These are phyloP conservation scores for Melanogaster broomeanus DNA, from an alignment of 768 basidiomycete species.

Conservation along the genomic window DNA sequence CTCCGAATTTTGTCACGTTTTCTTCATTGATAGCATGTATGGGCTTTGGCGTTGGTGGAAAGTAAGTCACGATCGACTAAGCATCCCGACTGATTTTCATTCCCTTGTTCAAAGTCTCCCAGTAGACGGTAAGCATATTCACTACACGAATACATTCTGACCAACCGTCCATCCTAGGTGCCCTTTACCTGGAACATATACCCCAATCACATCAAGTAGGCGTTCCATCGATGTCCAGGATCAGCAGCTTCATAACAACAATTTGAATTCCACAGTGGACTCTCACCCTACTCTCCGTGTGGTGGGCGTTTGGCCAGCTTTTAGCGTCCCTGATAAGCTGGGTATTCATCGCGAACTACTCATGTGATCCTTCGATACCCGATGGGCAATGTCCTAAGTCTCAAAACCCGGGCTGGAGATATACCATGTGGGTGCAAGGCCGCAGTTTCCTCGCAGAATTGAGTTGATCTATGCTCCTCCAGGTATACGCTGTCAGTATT, in stretches of 20 bases:
- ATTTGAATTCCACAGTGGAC: constrained; percentile 42
- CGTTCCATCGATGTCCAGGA: background rate
- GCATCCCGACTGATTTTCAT: constrained; percentile 20
- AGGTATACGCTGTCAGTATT: constrained; percentile 44
- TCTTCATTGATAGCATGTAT: constrained; percentile 47
- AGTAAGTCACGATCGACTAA: constrained; percentile 35
- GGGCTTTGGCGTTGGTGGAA: constrained; percentile 54
- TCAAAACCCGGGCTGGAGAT: constrained; percentile 65
- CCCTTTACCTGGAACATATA: constrained; percentile 47
- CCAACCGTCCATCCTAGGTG: constrained; percentile 31
- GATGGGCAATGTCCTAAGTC: constrained; percentile 45
- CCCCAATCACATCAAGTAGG: constrained; percentile 41
- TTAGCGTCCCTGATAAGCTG: constrained; percentile 53
- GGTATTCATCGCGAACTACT: constrained; percentile 57
- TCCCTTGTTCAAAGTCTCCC: constrained; percentile 34
- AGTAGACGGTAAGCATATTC: constrained; percentile 42
- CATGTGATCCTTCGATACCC: constrained; percentile 38
- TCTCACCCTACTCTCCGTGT: constrained; percentile 54
- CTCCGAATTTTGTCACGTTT: constrained; percentile 47
- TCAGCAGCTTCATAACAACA: background rate
- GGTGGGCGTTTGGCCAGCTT: constrained; percentile 56
- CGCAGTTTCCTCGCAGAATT: background rate
- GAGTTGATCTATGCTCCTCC: background rate
- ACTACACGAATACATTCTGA: background rate
- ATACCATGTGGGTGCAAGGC: constrained; percentile 40